Percentiles rank a stretch among this genome's conserved stretches.
Conservation (phyloP, 108 stramenopile genomes). For the Fragilaria crotonensis region DNA sequence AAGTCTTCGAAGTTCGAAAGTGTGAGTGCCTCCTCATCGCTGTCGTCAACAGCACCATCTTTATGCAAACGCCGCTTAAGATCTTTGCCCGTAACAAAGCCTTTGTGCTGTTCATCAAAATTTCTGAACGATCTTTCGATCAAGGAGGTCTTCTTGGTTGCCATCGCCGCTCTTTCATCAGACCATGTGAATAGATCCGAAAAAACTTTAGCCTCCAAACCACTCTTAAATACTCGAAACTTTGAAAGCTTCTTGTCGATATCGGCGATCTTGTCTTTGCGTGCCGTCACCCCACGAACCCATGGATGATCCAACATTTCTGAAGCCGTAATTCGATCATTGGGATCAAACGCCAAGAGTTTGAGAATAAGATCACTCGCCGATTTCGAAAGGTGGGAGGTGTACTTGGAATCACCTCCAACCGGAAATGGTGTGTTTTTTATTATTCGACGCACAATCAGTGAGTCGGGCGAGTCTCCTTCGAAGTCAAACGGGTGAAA, state of each 20-base stretch:
- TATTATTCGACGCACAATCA: too few relatives aligned
- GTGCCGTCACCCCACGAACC: conserved; percentile 67
- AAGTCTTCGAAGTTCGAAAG: conserved; percentile 48
- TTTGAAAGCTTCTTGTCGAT: conserved; percentile 65
- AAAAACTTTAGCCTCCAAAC: conserved; percentile 65
- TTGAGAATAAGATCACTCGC: conserved; percentile 43
- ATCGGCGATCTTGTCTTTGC: conserved; percentile 63
- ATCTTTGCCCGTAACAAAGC: conserved; percentile 40
- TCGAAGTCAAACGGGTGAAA: conserved; percentile 82
- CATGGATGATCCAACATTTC: conserved; percentile 64
- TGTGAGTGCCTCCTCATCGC: too few relatives aligned
- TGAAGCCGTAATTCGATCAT: conserved; percentile 43
- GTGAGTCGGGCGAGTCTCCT: conserved; percentile 65
- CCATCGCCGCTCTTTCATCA: too few relatives aligned
- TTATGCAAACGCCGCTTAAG: too few relatives aligned
- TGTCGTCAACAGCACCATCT: conserved; percentile 25
- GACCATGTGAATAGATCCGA: conserved; percentile 46
- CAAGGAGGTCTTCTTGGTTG: conserved; percentile 53
- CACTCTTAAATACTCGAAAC: conserved; percentile 60
- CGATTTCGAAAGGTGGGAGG: conserved; percentile 46
- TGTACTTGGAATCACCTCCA: conserved; percentile 16
- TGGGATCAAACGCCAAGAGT: conserved; percentile 47
- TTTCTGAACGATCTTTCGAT: conserved; percentile 66
- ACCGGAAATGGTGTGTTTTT: conserved; percentile 24
- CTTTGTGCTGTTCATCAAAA: conserved; percentile 40